Evolutionary conservation across 2,329 filamentous ascomycete genomes (phyloP), one percentile per base, ranked within the genome.

Genomic region (Podosphaera leucotricha): DNA sequence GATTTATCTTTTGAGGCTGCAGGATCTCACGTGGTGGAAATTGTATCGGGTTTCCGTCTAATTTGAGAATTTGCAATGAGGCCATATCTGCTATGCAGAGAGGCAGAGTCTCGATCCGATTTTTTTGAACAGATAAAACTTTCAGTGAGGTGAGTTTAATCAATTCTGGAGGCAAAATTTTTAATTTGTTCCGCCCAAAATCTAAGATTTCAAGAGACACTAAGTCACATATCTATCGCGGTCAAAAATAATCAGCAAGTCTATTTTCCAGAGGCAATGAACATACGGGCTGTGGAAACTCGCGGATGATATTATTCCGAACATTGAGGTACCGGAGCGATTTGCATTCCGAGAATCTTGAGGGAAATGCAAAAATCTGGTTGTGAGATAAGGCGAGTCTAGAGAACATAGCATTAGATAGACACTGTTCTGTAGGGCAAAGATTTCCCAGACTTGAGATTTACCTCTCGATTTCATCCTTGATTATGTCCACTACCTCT

Each of bases 121-220:
- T 94, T 57, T 81, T 82, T 52, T 82, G 80, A 30, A 94, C 71
- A 2, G 85, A 86, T 44, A 95, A 67, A 15, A 94, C 86, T 57
- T 92, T 92, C 50, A 95, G 65, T 1, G 83, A 92, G 4, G 77
- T 77, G 54, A 95, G 66, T 55, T 77, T 83, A 47, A 72, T 73
- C 48, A 94, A 81, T 44, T 86, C 80, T 40, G 77, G 72, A 0
- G 87, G 85, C 1, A 95, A 69, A 8, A 71, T 65, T 41, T 71
- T 72, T 48, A 95, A 75, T 59, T 80, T 83, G 59, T 95, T 95
- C 53, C 82, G 75, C 58, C 85, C 86, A 44, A 95, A 70, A 62
- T 95, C 87, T 48, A 95, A 71, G 47, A 94, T 93, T 62, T 95
- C 86, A 45, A 95, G 71, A 28, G 84, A 80, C 43, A 74, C 77